Conservation (phyloP, 2,329 filamentous ascomycete genomes). For the Aspergillus sp. region DNA sequence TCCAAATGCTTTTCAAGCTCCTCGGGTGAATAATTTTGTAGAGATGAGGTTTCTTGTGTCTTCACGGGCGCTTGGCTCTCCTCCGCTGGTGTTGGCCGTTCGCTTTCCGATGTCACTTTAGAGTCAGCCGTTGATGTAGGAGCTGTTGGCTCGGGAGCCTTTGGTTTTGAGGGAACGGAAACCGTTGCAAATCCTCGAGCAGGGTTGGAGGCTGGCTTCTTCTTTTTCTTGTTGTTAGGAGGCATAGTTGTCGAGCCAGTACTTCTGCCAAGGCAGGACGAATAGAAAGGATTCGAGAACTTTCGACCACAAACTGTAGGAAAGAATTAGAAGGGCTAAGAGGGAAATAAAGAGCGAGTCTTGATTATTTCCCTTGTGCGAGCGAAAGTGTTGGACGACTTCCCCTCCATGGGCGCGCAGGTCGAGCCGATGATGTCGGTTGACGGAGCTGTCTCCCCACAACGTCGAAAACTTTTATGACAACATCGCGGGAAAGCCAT, state of each 20-base stretch:
- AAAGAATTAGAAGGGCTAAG: background rate
- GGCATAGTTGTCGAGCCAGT: conserved; percentile 52
- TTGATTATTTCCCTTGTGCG: background rate
- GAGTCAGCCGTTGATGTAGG: conserved; percentile 23
- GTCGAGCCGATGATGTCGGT: conserved; percentile 11
- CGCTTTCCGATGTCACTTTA: conserved; percentile 26
- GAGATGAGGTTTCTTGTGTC: conserved; percentile 22
- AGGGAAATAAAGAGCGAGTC: conserved; percentile 6
- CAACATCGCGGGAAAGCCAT: conserved; percentile 28
- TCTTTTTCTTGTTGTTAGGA: conserved; percentile 75
- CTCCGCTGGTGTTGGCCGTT: conserved; percentile 19
- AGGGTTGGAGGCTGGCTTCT: conserved; percentile 81
- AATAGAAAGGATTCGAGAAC: too few relatives aligned
- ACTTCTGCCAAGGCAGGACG: too few relatives aligned
- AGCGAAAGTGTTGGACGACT: background rate
- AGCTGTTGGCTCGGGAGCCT: conserved; percentile 41
- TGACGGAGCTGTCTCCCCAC: conserved; percentile 16
- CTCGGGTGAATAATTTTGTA: conserved; percentile 67
- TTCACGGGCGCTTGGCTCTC: conserved; percentile 10
- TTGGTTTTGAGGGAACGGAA: conserved; percentile 79
- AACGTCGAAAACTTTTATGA: conserved; percentile 39
- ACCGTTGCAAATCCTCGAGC: conserved; percentile 91
- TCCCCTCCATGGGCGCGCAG: conserved; percentile 3
- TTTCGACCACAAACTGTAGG: too few relatives aligned
- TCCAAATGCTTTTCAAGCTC: conserved; percentile 87